Conservation (phyloP, 768 basidiomycete species). For the Pseudohyphozyma bogoriensis region DNA sequence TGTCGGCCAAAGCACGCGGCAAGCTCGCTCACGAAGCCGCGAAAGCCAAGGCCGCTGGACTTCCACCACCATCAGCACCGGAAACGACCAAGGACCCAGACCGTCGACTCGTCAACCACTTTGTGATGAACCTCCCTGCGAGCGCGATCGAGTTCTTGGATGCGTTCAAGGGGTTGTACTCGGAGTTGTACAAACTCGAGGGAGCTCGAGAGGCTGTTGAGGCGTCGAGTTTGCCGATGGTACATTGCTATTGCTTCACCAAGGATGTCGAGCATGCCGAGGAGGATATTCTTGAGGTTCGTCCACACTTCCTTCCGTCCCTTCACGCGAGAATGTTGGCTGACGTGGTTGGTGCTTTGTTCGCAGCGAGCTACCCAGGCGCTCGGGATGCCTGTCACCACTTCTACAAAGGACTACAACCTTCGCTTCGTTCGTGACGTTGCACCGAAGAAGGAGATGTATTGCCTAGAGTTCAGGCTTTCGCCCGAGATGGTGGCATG, state of each 20-base stretch:
- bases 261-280: slow-evolving; percentile 65
- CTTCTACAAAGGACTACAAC: slow-evolving; percentile 33
- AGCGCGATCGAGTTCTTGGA: slow-evolving; percentile 81
- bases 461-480: slow-evolving; percentile 80
- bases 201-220: slow-evolving; percentile 12
- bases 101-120: slow-evolving; percentile 62
- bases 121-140: slow-evolving; percentile 97
- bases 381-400: slow-evolving; percentile 42
- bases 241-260: slow-evolving; percentile 96
- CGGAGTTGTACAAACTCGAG: slow-evolving; percentile 37
- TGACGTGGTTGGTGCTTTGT: slow-evolving; percentile 37
- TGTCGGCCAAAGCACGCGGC: slow-evolving; percentile 7
- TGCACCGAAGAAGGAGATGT: slow-evolving; percentile 95
- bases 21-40: slow-evolving; percentile 17
- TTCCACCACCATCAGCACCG: neutral
- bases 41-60: neutral
- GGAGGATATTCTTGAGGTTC: slow-evolving; percentile 68
- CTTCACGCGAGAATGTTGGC: slow-evolving; percentile 35
- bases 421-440: slow-evolving; percentile 80
- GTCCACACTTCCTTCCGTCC: slow-evolving; percentile 36
- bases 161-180: slow-evolving; percentile 68
- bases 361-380: slow-evolving; percentile 21
- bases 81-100: slow-evolving; percentile 36
- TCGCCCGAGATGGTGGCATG: slow-evolving; percentile 44
- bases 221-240: slow-evolving; percentile 58